These are phyloP conservation scores for Ganoderma sinense DNA, from an alignment of 1,284 basidiomycete genomes.

Conservation along the genomic window DNA sequence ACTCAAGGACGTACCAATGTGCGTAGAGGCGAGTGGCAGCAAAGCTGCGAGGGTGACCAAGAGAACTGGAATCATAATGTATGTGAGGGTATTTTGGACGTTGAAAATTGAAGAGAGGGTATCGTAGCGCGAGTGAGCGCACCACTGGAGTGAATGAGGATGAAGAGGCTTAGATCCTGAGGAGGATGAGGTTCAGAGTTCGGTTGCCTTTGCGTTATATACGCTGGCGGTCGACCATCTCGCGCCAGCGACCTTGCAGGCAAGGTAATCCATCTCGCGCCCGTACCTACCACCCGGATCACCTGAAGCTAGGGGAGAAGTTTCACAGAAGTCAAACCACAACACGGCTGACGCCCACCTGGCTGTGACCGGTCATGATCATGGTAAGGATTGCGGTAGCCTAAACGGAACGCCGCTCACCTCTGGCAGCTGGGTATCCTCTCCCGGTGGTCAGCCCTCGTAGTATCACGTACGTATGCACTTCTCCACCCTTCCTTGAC, in stretches of 20 bases:
- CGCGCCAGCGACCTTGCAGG: background rate
- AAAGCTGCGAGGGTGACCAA: conserved; percentile 32
- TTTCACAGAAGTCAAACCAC: conserved; percentile 3
- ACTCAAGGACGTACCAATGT: conserved; percentile 27
- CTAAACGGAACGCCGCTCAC: background rate
- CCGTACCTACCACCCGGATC: background rate
- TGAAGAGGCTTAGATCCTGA: background rate
- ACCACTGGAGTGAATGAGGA: background rate
- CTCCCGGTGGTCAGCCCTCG: background rate
- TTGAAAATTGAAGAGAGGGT: background rate
- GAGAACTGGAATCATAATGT: conserved; percentile 23
- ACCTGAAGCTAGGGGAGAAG: background rate
- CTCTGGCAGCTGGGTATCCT: background rate
- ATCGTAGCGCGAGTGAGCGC: conserved; percentile 1
- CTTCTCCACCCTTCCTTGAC: background rate
- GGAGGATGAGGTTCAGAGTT: background rate
- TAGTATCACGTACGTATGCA: background rate
- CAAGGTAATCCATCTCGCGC: background rate
- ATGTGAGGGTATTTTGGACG: background rate
- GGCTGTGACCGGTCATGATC: background rate
- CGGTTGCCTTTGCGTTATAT: background rate
- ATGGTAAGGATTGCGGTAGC: conserved; percentile 1
- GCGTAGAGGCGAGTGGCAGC: conserved; percentile 35
- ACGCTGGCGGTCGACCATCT: background rate
- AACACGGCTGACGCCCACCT: background rate